These are phyloP conservation scores for Aspergillus sparsus DNA, from an alignment of 495 filamentous ascomycete genomes.

Conservation along the genomic window DNA sequence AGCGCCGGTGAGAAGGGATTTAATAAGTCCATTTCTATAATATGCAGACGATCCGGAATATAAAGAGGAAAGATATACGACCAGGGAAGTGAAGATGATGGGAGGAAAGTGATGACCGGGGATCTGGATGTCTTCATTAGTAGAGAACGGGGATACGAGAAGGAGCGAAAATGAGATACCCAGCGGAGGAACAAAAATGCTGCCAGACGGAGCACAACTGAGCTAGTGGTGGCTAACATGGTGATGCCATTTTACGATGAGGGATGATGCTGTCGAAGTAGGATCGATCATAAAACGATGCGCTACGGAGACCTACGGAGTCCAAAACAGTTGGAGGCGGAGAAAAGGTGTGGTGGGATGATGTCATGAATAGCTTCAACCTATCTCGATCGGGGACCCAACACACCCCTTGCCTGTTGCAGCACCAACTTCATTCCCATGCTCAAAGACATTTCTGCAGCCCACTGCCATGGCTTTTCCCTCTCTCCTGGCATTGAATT, in stretches of 20 bases:
- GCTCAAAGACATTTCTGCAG: slow-evolving; percentile 56
- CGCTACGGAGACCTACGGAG: background rate
- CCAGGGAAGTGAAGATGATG: slow-evolving; percentile 67
- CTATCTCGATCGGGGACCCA: slow-evolving; percentile 25
- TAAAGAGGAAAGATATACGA: slow-evolving; percentile 72
- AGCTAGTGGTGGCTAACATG: slow-evolving; percentile 54
- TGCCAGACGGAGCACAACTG: slow-evolving; percentile 57
- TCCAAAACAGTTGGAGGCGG: background rate
- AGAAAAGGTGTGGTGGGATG: slow-evolving; percentile 2
- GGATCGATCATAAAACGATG: background rate
- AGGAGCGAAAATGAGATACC: slow-evolving; percentile 52
- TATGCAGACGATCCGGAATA: slow-evolving; percentile 26
- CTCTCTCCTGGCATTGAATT: slow-evolving; percentile 62
- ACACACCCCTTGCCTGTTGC: slow-evolving; percentile 30
- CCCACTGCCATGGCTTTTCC: slow-evolving; percentile 71
- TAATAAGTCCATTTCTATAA: slow-evolving; percentile 36
- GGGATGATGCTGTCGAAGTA: background rate
- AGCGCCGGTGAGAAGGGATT: slow-evolving; percentile 72
- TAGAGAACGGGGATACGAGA: slow-evolving; percentile 21
- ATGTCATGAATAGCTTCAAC: slow-evolving; percentile 24
- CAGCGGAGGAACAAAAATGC: slow-evolving; percentile 83
- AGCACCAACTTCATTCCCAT: slow-evolving; percentile 49
- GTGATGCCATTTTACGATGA: slow-evolving; percentile 2
- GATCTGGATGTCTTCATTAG: slow-evolving; percentile 47
- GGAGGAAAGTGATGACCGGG: slow-evolving; percentile 64